These are phyloP conservation scores for Leishmania tropica DNA, from an alignment of 208 protist species.

Conservation along the genomic window DNA sequence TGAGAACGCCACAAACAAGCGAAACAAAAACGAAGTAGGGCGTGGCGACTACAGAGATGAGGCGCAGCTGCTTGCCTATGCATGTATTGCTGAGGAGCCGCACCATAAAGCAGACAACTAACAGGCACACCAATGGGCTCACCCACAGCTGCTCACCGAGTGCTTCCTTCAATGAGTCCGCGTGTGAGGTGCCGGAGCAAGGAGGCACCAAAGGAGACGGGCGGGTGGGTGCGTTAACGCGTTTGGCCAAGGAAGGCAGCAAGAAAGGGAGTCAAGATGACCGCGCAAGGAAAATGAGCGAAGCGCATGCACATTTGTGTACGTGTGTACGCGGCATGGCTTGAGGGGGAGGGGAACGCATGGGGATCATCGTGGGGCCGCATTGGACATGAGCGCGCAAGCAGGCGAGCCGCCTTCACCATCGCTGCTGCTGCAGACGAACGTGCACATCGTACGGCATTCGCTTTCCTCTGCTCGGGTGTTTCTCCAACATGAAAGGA, in stretches of 20 bases:
- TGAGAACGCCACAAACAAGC: background rate
- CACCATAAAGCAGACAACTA: background rate
- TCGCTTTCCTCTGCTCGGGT: background rate
- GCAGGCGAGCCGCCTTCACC: background rate
- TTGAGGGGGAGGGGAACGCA: background rate
- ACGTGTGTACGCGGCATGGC: background rate
- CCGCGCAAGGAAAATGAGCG: background rate
- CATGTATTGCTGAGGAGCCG: background rate
- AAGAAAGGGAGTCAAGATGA: background rate
- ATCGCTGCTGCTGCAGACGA: background rate
- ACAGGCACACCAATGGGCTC: background rate
- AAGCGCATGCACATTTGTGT: background rate
- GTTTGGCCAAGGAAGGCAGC: background rate
- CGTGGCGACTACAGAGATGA: background rate
- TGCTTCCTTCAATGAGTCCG: background rate
- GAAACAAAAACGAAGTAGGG: background rate
- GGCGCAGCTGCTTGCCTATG: background rate
- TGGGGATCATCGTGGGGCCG: background rate
- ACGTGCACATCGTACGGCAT: background rate
- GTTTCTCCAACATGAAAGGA: background rate
- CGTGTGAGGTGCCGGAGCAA: background rate
- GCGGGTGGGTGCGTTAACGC: background rate
- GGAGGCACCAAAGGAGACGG: background rate
- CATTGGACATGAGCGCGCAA: background rate
- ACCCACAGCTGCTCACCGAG: background rate